A percentile compares a stretch with the other conserved stretches of the same genome.
phyloP scores from a whole-genome alignment of 1,284 basidiomycete species.

The Retiboletus fuscus region DNA sequence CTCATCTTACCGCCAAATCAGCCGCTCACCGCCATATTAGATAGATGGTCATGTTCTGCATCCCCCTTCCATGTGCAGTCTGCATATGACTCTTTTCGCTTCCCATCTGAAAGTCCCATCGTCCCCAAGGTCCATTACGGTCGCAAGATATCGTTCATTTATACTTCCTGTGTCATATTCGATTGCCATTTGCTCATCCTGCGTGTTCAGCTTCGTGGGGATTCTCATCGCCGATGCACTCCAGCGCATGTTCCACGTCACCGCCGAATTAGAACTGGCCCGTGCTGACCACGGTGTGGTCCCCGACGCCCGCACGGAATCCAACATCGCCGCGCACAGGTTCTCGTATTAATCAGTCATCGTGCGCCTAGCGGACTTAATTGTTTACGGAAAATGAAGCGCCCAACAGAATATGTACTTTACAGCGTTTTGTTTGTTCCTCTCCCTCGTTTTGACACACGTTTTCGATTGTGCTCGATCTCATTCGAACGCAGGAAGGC shows the following conservation, averaged over 20 bases:
- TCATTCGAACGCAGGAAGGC: conserved; percentile 90
- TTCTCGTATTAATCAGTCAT: conserved; percentile 90
- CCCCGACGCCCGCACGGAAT: conserved; percentile 82
- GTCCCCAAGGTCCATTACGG: conserved; percentile 83
- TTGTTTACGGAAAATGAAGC: conserved; percentile 53
- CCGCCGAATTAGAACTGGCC: conserved; percentile 78
- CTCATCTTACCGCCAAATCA: not conserved
- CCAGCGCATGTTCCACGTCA: conserved; percentile 92
- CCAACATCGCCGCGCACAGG: conserved; percentile 87
- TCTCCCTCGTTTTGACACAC: conserved; percentile 91
- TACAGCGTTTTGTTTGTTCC: conserved; percentile 93
- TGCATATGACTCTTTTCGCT: conserved; percentile 80
- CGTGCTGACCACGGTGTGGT: conserved; percentile 64
- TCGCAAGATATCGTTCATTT: conserved; percentile 96
- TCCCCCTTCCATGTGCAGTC: conserved; percentile 81
- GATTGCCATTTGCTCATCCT: not conserved
- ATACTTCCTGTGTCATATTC: conserved; percentile 42
- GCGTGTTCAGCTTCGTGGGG: conserved; percentile 78
- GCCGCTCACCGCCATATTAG: conserved; percentile 43
- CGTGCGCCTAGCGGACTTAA: fast-evolving
- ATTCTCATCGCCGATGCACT: conserved; percentile 91
- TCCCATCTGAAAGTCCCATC: conserved; percentile 76
- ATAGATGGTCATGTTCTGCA: conserved; percentile 81
- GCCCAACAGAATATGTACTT: conserved; percentile 89
- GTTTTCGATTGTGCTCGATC: conserved; percentile 91